Percentiles rank a stretch among this genome's conserved stretches.
phyloP scores from a whole-genome alignment of 2,329 filamentous ascomycete genomes.

The Hansfordia pulvinata region DNA sequence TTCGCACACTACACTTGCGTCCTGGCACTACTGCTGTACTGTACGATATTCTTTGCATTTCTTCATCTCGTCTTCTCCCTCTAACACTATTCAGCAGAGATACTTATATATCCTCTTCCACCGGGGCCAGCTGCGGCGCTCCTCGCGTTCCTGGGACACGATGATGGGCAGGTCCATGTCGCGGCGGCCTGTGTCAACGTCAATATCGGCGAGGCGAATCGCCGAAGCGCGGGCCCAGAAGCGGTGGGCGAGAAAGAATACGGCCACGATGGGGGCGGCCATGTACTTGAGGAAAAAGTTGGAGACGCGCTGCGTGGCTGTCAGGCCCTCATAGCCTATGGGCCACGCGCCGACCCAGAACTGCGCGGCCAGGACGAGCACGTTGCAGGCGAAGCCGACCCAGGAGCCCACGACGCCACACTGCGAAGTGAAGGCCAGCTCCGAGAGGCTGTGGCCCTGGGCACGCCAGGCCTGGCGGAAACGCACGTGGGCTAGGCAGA shows the following conservation, averaged over 20 bases:
- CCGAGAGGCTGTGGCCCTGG: constrained; percentile 55
- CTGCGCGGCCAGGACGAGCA: constrained; percentile 64
- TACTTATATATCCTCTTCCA: constrained; percentile 70
- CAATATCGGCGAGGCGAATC: constrained; percentile 62
- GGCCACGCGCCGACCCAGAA: constrained; percentile 82
- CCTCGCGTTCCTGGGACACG: constrained; percentile 66
- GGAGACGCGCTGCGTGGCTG: constrained; percentile 31
- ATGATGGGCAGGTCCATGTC: constrained; percentile 73
- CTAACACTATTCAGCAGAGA: constrained; percentile 41
- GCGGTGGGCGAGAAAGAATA: constrained; percentile 66
- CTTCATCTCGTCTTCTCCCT: too few relatives aligned
- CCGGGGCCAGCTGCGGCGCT: constrained; percentile 54
- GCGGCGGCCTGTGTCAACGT: constrained; percentile 71
- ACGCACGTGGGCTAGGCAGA: constrained; percentile 83
- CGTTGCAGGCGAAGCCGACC: constrained; percentile 63
- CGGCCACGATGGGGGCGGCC: constrained; percentile 52
- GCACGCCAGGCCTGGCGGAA: constrained; percentile 70
- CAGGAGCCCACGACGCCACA: constrained; percentile 70
- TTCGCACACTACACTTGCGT: too few relatives aligned
- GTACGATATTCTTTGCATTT: too few relatives aligned
- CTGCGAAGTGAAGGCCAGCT: constrained; percentile 72
- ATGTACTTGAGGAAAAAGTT: constrained; percentile 66
- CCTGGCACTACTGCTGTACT: too few relatives aligned
- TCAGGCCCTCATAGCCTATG: constrained; percentile 38
- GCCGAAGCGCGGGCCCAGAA: constrained; percentile 56